Percentiles rank a stretch among this genome's conserved stretches.
Evolutionary conservation across 495 filamentous ascomycete genomes (phyloP).

Genomic region (Aspergillus sclerotiicarbonarius): DNA sequence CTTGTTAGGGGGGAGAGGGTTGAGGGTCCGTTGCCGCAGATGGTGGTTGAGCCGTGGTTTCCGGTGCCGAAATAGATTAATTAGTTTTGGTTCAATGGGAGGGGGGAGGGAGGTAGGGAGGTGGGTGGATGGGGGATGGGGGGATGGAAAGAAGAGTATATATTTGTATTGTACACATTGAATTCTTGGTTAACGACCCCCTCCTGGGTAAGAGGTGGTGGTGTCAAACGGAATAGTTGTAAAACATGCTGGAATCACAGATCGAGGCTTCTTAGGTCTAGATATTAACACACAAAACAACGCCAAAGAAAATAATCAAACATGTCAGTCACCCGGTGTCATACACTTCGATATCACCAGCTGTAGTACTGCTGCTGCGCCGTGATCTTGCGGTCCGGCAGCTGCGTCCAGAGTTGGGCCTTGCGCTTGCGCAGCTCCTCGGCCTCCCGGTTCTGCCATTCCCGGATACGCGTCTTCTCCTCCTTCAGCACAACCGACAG

Average conservation of each 20-base stretch:
- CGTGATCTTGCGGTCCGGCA: constrained; percentile 64
- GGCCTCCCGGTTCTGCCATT: constrained; percentile 71
- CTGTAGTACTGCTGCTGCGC: constrained; percentile 82
- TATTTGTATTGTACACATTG: constrained; percentile 22
- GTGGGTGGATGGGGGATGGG: not conserved
- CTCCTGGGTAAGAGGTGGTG: not conserved
- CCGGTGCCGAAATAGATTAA: constrained; percentile 14
- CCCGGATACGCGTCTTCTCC: constrained; percentile 79
- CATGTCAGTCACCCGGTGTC: no score
- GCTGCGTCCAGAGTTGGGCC: constrained; percentile 75
- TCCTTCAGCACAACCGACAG: constrained; percentile 89
- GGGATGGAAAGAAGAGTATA: constrained; percentile 6
- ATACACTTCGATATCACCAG: constrained; percentile 57
- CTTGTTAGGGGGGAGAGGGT: constrained; percentile 56
- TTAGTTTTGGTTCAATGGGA: constrained; percentile 1
- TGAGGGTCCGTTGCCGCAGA: constrained; percentile 26
- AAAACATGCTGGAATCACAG: constrained; percentile 18
- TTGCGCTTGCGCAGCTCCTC: constrained; percentile 65
- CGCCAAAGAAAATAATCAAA: constrained; percentile 15
- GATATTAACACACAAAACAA: constrained; percentile 18
- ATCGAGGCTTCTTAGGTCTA: constrained; percentile 19
- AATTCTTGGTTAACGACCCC: not conserved
- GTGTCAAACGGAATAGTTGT: not conserved
- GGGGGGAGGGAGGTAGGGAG: not conserved
- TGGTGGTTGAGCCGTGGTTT: constrained; percentile 35